Conservation (phyloP, 257 asterid genomes). For the Solanum phureja region DNA sequence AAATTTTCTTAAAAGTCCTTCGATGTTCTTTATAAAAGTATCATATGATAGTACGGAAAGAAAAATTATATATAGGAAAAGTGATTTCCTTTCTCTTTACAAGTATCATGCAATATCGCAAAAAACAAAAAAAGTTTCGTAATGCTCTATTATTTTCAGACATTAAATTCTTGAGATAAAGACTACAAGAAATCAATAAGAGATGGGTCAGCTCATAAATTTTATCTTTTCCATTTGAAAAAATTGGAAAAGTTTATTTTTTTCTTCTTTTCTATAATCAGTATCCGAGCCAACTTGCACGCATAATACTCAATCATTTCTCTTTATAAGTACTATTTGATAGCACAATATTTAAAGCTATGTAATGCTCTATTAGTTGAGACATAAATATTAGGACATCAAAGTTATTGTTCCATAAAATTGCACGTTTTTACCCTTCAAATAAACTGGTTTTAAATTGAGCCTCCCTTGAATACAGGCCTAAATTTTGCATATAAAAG, state of each 20-base stretch:
- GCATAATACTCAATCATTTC: neutral
- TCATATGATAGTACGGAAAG: neutral
- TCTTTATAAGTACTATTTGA: neutral
- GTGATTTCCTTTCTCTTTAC: neutral
- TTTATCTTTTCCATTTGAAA: neutral
- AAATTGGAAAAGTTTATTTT: neutral
- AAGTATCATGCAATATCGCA: neutral
- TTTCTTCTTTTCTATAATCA: too few species aligned
- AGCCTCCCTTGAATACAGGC: neutral
- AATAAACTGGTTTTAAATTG: too few species aligned
- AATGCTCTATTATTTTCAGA: neutral
- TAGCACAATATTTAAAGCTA: neutral
- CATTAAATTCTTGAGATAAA: neutral
- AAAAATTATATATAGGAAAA: neutral
- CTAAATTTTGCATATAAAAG: neutral
- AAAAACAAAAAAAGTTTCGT: neutral
- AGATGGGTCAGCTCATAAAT: neutral
- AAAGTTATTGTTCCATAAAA: too few species aligned
- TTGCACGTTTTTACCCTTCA: too few species aligned
- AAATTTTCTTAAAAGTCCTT: neutral
- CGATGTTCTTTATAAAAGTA: neutral
- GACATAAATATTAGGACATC: neutral
- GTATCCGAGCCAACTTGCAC: neutral
- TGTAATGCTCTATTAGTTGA: neutral
- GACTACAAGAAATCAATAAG: neutral